Evolutionary conservation across 116 monocot genomes (phyloP).

Genomic region (Dioscorea cayenensis): DNA sequence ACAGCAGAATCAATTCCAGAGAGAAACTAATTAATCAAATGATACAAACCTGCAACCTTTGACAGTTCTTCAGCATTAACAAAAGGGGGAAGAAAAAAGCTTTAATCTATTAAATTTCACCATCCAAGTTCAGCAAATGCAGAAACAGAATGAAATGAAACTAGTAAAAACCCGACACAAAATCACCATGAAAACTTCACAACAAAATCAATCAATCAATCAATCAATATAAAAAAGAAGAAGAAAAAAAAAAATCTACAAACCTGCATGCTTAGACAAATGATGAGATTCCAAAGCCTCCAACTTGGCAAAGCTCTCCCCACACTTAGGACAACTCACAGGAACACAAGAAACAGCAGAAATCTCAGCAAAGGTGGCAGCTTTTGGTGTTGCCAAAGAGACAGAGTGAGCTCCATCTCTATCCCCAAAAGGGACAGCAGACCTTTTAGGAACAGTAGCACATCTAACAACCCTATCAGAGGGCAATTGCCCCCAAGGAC

Average conservation of each 20-base stretch:
- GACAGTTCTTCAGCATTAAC: no score
- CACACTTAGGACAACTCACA: neutral
- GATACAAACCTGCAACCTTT: no score
- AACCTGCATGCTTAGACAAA: conserved; percentile 12
- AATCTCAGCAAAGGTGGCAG: neutral
- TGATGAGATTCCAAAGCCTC: conserved; percentile 10
- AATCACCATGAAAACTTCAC: neutral
- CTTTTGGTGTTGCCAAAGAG: neutral
- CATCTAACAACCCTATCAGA: neutral
- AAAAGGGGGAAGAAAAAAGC: no score
- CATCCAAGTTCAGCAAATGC: no score
- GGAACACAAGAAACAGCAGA: neutral
- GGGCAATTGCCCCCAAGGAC: conserved; percentile 9
- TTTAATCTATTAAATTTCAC: no score
- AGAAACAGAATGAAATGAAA: no score
- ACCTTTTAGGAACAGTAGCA: neutral
- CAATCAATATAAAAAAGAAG: neutral
- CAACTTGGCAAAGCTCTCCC: conserved; percentile 7
- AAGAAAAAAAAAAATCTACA: neutral
- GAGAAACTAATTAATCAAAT: no score
- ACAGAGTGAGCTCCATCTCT: neutral
- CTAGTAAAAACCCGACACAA: neutral
- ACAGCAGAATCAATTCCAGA: no score
- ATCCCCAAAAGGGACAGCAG: neutral
- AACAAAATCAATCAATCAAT: neutral